Evolutionary conservation across 345 rosid species (phyloP).

Genomic region (Lepidium didymum): DNA sequence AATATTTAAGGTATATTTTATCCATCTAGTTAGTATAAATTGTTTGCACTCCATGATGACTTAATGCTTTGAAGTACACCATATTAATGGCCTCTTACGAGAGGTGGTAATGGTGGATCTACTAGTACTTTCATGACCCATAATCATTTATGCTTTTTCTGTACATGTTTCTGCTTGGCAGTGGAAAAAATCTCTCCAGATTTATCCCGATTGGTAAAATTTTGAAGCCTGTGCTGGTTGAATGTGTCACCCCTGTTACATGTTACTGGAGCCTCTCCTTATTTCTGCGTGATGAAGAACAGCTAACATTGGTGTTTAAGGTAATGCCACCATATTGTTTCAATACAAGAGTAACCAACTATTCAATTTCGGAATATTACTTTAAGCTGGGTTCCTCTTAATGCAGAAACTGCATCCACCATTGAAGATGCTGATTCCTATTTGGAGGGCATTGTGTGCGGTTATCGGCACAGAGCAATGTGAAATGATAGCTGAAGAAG

Average conservation of each 20-base stretch:
- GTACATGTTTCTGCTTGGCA: constrained; percentile 23
- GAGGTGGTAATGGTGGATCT: not conserved
- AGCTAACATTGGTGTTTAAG: constrained; percentile 62
- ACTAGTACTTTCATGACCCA: not conserved
- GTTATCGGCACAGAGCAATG: constrained; percentile 29
- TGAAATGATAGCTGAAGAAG: constrained; percentile 12
- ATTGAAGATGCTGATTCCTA: constrained; percentile 64
- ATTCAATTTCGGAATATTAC: not conserved
- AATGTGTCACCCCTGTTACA: constrained; percentile 69
- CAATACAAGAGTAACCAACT: not conserved
- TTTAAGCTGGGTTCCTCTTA: not conserved
- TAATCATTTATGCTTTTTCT: not conserved
- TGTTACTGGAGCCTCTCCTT: constrained; percentile 87
- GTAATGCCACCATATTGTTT: constrained; percentile 30
- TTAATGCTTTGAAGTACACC: not conserved
- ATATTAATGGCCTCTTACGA: not conserved
- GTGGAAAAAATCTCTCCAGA: constrained; percentile 51
- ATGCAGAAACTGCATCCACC: constrained; percentile 65
- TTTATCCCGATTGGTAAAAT: constrained; percentile 70
- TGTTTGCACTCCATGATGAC: not conserved
- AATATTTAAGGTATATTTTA: constrained; percentile 47
- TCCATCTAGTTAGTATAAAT: not conserved
- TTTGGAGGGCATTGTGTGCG: constrained; percentile 76
- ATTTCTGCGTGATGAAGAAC: constrained; percentile 51
- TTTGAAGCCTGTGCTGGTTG: constrained; percentile 73